A percentile compares a stretch with the other conserved stretches of the same genome.
phyloP scores from a whole-genome alignment of 2,329 filamentous ascomycete species.

The Hymenoscyphus occultus region DNA sequence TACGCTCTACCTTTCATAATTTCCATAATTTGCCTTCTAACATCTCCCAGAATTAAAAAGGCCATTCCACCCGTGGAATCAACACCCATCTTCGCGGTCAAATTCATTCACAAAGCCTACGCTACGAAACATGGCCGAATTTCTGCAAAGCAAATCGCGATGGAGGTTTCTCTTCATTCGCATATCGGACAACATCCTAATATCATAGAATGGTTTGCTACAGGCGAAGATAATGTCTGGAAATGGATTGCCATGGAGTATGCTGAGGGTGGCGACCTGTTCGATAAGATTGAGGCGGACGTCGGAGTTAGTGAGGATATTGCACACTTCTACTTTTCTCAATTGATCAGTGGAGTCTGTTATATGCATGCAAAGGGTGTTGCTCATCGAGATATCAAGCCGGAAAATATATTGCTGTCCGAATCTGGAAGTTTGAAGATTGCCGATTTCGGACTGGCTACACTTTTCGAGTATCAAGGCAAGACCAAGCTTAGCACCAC shows the following conservation, averaged over 20 bases:
- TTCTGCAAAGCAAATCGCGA: constrained; percentile 81
- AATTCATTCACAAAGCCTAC: constrained; percentile 97
- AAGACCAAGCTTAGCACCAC: constrained; percentile 78
- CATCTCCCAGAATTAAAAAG: constrained; percentile 64
- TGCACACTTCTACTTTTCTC: constrained; percentile 92
- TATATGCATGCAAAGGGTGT: constrained; percentile 97
- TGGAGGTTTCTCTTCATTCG: constrained; percentile 88
- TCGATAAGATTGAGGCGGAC: constrained; percentile 99
- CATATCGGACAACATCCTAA: constrained; percentile 88
- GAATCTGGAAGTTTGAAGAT: constrained; percentile 85
- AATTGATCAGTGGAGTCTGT: constrained; percentile 83
- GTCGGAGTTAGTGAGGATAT: constrained; percentile 92
- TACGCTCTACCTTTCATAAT: constrained; percentile 43
- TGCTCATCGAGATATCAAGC: constrained; percentile 87
- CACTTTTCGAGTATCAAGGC: constrained; percentile 87
- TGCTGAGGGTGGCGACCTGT: constrained; percentile 91
- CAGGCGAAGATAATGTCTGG: constrained; percentile 82
- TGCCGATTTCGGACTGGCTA: constrained; percentile 94
- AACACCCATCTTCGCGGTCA: constrained; percentile 87
- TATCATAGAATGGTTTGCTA: constrained; percentile 88
- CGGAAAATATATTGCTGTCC: constrained; percentile 91
- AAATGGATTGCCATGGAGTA: constrained; percentile 98
- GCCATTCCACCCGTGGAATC: constrained; percentile 69
- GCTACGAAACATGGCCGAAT: constrained; percentile 86
- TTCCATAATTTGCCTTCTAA: not conserved